Evolutionary conservation across 2,329 filamentous ascomycete genomes (phyloP).

Genomic region (Colletotrichum musicola): DNA sequence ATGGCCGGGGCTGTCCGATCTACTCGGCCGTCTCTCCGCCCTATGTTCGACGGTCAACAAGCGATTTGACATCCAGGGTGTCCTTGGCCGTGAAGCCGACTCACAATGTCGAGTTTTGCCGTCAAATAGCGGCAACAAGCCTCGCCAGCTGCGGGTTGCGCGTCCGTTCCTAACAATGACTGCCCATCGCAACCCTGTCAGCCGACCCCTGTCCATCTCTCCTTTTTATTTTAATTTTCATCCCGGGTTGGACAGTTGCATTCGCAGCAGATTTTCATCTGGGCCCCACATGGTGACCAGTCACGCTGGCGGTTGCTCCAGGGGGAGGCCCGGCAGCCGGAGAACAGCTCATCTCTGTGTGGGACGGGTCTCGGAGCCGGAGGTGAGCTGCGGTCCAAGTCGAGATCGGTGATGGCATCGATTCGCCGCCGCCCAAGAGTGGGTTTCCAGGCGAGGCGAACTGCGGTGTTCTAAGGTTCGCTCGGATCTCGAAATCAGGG

Average conservation of each 20-base stretch:
- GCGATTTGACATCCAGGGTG: slow-evolving; percentile 24
- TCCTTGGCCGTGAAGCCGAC: slow-evolving; percentile 11
- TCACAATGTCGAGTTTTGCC: slow-evolving; percentile 28
- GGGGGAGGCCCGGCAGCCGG: slow-evolving; percentile 33
- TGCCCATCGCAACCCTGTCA: slow-evolving; percentile 32
- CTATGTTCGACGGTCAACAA: slow-evolving; percentile 10
- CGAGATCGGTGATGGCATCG: slow-evolving; percentile 21
- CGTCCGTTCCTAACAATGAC: slow-evolving; percentile 21
- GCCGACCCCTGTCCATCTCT: slow-evolving; percentile 29
- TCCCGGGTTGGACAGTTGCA: slow-evolving; percentile 28
- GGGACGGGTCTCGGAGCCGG: slow-evolving; percentile 34
- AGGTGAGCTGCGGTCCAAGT: slow-evolving; percentile 11
- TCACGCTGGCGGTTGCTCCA: slow-evolving; percentile 33
- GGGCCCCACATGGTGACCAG: slow-evolving; percentile 28
- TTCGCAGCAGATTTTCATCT: slow-evolving; percentile 33
- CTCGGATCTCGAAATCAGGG: neutral
- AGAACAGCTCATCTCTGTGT: slow-evolving; percentile 34
- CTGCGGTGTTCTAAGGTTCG: slow-evolving; percentile 14
- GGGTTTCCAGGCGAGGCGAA: slow-evolving; percentile 11
- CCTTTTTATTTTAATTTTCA: slow-evolving; percentile 15
- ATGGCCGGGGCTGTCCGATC: neutral
- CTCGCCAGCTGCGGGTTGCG: slow-evolving; percentile 26
- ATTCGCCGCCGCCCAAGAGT: slow-evolving; percentile 19
- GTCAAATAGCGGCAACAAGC: slow-evolving; percentile 23
- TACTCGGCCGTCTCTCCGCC: slow-evolving; percentile 4